Percentiles rank a stretch among this genome's conserved stretches.
phyloP scores from a whole-genome alignment of 2,329 filamentous ascomycete genomes.

The Dendrostoma leiphaemia region DNA sequence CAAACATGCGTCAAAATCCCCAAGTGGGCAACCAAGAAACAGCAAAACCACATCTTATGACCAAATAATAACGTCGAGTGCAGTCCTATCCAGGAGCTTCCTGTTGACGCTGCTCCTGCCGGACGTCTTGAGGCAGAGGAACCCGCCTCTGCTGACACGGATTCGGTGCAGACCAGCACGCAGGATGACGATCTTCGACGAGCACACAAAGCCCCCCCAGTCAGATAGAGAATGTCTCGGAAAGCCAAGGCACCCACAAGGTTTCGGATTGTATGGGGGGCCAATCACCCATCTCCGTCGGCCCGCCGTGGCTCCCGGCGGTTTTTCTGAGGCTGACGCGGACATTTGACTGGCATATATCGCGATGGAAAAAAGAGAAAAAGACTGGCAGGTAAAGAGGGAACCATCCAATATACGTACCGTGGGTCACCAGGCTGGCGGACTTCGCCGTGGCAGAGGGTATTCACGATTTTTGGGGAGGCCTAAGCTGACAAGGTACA shows the following conservation, averaged over 20 bases:
- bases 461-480: slow-evolving; percentile 18
- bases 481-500: slow-evolving; percentile 19
- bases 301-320: neutral
- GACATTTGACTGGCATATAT: neutral
- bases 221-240: neutral
- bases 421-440: neutral
- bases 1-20: too few relatives aligned
- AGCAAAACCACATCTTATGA: too few relatives aligned
- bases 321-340: neutral
- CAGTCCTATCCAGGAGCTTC: too few relatives aligned
- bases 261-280: neutral
- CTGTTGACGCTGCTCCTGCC: too few relatives aligned
- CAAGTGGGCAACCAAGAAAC: too few relatives aligned
- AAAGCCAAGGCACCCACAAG: neutral
- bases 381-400: too few relatives aligned
- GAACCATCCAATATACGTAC: slow-evolving; percentile 3
- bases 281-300: neutral
- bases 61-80: too few relatives aligned
- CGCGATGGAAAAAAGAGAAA: too few relatives aligned
- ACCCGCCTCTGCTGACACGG: too few relatives aligned
- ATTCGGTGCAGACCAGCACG: too few relatives aligned
- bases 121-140: too few relatives aligned
- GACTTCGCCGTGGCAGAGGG: slow-evolving; percentile 9
- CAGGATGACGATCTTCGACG: neutral
- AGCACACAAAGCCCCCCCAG: too few relatives aligned